Evolutionary conservation across 805 yeast genomes (phyloP).

Genomic region (Candida gorgasii): DNA sequence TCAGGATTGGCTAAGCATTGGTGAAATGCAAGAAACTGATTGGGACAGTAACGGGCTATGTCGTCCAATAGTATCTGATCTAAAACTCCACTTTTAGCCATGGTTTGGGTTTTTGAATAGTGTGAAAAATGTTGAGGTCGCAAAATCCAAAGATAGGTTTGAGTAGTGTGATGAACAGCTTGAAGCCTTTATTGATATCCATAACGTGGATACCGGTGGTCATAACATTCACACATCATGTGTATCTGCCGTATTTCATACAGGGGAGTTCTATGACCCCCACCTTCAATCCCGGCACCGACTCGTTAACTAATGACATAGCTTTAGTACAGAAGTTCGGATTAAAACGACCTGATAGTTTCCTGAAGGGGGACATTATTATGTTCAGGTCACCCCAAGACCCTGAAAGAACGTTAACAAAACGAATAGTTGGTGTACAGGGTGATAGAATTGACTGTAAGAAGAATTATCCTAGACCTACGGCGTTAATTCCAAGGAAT

Average conservation of each 20-base stretch:
- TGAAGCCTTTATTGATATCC: slow-evolving; percentile 29
- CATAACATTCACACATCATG: slow-evolving; percentile 66
- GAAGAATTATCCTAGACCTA: slow-evolving; percentile 63
- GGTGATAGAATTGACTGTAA: slow-evolving; percentile 70
- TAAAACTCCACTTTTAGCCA: slow-evolving; percentile 29
- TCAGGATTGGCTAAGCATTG: slow-evolving; percentile 66
- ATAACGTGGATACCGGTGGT: slow-evolving; percentile 78
- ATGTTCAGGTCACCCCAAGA: slow-evolving; percentile 79
- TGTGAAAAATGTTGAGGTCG: background rate
- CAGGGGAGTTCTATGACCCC: slow-evolving; percentile 90
- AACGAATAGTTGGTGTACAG: slow-evolving; percentile 73
- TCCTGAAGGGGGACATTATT: slow-evolving; percentile 68
- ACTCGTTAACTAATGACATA: slow-evolving; percentile 51
- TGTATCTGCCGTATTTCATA: slow-evolving; percentile 69
- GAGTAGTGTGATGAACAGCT: slow-evolving; percentile 14
- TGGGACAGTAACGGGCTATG: slow-evolving; percentile 74
- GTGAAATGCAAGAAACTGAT: slow-evolving; percentile 69
- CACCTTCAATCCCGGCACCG: slow-evolving; percentile 70
- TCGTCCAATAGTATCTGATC: slow-evolving; percentile 80
- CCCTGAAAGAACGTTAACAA: slow-evolving; percentile 74
- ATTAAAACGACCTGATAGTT: slow-evolving; percentile 45
- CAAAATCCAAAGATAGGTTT: background rate
- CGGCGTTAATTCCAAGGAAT: slow-evolving; percentile 66
- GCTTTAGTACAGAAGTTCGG: slow-evolving; percentile 71
- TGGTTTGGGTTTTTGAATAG: background rate